Base-by-base conservation (phyloP, 2,329 filamentous ascomycete species). In the Tolypocladium guangdongense region DNA sequence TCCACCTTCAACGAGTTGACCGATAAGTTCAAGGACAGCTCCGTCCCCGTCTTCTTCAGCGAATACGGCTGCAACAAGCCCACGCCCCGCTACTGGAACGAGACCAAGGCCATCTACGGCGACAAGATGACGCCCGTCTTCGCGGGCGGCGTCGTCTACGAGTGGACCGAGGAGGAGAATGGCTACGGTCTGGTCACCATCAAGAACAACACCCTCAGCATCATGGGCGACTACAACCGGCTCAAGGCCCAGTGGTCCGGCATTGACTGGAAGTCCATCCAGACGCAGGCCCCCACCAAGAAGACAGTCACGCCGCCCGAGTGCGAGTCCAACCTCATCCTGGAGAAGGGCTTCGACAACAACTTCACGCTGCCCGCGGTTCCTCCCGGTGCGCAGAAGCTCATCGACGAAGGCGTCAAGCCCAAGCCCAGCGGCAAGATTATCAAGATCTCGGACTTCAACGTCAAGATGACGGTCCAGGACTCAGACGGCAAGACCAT, bases 61-160 rank as follows among this genome's bases (percentile, higher is more conserved):
- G 88, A 93, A 65, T 86, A 78, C 62, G 88, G 88, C 56, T 92
- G 88, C 80, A 92, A 90, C 73, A 74, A 77, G 38, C 81, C 83
- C 16, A 66, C 72, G n/a, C 84, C 86, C 16, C 86, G 88, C 60
- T 70, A 83, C 61, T 93, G 90, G 72, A 85, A 86, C 59, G 88
- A 93, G 70, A 84, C 90, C 14, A 76, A 74, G 53, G 75, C 83
- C 57, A 82, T 93, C 59, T 92, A 92, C 68, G 78, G 86, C 54
- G 63, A 75, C 39, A 62, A 88, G 58, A 90, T 92, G 86, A 84
- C 71, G 14, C 66, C 74, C 20, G 74, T 82, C 54, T 83, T 92
- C 64, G 85, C 83, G 52, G 88, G 88, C 57, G 88, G 87, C 58
- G 76, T 93, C 47, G 86, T 92, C 47, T 93, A 92, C 74, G 87